These are phyloP conservation scores for Chrysoporthe deuterocubensis DNA, from an alignment of 2,329 filamentous ascomycete genomes.

Conservation along the genomic window DNA sequence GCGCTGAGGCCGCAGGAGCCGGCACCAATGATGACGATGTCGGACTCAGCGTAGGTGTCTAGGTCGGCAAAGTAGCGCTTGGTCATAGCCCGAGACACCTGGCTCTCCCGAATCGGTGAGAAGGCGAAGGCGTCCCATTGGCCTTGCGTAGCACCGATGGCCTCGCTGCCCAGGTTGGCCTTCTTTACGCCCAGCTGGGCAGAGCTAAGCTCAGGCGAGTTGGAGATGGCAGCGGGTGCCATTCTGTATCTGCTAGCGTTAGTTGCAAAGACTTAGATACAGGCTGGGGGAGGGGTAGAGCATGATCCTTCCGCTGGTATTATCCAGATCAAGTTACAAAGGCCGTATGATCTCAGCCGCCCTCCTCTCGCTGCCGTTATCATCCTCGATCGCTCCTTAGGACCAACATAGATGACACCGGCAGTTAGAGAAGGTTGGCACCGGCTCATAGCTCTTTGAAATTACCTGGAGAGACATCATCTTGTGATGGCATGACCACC, in stretches of 20 bases:
- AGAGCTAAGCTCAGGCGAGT: slow-evolving; percentile 51
- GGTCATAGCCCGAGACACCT: slow-evolving; percentile 93
- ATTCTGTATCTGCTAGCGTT: slow-evolving; percentile 55
- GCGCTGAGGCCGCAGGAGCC: slow-evolving; percentile 86
- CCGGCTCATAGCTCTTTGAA: slow-evolving; percentile 41
- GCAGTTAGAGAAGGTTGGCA: slow-evolving; percentile 34
- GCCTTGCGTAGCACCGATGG: slow-evolving; percentile 68
- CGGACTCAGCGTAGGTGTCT: slow-evolving; percentile 86
- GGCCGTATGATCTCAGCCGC: slow-evolving; percentile 46
- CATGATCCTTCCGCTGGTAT: slow-evolving; percentile 92
- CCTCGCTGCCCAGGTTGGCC: slow-evolving; percentile 48
- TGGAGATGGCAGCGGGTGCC: slow-evolving; percentile 75
- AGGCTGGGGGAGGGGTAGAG: slow-evolving; percentile 54
- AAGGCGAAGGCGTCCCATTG: slow-evolving; percentile 86
- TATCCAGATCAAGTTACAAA: slow-evolving; percentile 41
- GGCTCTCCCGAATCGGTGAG: slow-evolving; percentile 84
- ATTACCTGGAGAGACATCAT: slow-evolving; percentile 39
- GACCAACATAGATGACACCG: not conserved
- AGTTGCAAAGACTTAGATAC: slow-evolving; percentile 44
- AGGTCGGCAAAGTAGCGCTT: slow-evolving; percentile 90
- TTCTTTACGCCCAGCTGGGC: slow-evolving; percentile 43
- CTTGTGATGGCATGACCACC: slow-evolving; percentile 24
- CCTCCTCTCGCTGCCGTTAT: slow-evolving; percentile 19
- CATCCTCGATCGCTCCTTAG: not conserved
- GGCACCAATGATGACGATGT: slow-evolving; percentile 91